Evolutionary conservation across 805 yeast species (phyloP).

Genomic region (Brettanomyces sp.): DNA sequence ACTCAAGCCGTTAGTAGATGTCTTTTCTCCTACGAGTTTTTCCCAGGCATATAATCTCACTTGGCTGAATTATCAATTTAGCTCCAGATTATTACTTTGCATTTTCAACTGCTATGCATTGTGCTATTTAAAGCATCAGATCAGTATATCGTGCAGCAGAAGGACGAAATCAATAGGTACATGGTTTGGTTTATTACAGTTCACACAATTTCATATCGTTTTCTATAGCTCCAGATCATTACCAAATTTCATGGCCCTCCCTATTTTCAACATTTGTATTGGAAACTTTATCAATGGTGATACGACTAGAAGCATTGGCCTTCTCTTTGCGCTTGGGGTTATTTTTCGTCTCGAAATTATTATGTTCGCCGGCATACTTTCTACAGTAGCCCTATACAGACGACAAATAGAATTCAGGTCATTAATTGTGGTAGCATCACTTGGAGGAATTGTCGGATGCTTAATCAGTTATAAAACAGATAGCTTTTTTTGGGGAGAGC

Average conservation of each 20-base stretch:
- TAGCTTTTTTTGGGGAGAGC: conserved; percentile 61
- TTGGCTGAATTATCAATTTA: conserved; percentile 42
- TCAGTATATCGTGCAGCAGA: conserved; percentile 17
- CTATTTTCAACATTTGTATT: conserved; percentile 52
- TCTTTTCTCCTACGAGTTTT: background rate
- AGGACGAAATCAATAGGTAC: conserved; percentile 25
- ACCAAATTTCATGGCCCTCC: conserved; percentile 82
- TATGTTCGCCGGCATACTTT: conserved; percentile 41
- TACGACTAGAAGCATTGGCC: conserved; percentile 34
- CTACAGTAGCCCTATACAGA: conserved; percentile 35
- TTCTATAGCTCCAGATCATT: conserved; percentile 77
- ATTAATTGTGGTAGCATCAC: conserved; percentile 29
- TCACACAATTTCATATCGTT: conserved; percentile 69
- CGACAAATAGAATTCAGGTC: conserved; percentile 33
- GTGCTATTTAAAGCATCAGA: conserved; percentile 37
- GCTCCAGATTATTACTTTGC: conserved; percentile 56
- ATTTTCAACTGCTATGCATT: conserved; percentile 47
- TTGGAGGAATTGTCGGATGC: conserved; percentile 48
- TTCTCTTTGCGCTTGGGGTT: conserved; percentile 53
- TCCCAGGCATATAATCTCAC: conserved; percentile 14
- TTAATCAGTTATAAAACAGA: conserved; percentile 45
- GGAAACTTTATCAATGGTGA: conserved; percentile 42
- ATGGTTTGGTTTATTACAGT: conserved; percentile 53
- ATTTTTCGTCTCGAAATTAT: conserved; percentile 69
- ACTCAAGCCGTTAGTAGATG: background rate